Evolutionary conservation across 2,329 filamentous ascomycete genomes (phyloP), one percentile per base, ranked within the genome.

Genomic region (Phialocephala subalpina): DNA sequence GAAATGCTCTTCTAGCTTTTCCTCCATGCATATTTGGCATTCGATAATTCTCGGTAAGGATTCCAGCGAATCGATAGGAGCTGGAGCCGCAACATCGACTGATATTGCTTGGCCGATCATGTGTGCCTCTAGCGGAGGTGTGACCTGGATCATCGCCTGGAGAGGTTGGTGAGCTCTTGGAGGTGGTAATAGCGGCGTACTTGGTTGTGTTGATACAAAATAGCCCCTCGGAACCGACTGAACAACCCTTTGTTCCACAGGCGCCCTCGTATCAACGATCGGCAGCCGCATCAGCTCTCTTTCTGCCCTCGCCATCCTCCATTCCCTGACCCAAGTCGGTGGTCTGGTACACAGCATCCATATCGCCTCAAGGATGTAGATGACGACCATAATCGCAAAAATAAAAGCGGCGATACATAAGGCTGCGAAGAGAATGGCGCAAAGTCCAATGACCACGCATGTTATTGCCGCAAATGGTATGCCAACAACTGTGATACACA

Each of bases 401-500:
- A 27, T 64, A 40, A 56, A 55, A 1, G 60, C 63, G 27, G 52
- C 58, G 8, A 69, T 35, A 40, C 61, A 62, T 22, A 66, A 35
- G 35, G 60, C 38, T 33, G 18, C 65, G 45, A 69, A 69, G 8
- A 42, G 47, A 16, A 69, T 22, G 0, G 45, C 65, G 14, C 56
- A 58, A 2, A 60, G 25, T 5, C 58, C 67, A 22, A 69, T 42
- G 14, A 63, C 16, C 3, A 69, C 5, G 42, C 65, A 69, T 1
- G 56, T 67, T 25, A 56, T 63, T 22, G 67, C 20, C 12, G 67
- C 67, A 40, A 67, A 33, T 29, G 67, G 67, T 8, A 69, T 67
- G 1, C 67, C 67, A n/a, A 69, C 42, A 22, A 69, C 61, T 2
- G 65, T 66, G 29, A 69, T 69, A 25, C 65, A 67, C 65, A 66